phyloP scores from a whole-genome alignment of 2,329 filamentous ascomycete genomes.

The Aureobasidium sp. region DNA sequence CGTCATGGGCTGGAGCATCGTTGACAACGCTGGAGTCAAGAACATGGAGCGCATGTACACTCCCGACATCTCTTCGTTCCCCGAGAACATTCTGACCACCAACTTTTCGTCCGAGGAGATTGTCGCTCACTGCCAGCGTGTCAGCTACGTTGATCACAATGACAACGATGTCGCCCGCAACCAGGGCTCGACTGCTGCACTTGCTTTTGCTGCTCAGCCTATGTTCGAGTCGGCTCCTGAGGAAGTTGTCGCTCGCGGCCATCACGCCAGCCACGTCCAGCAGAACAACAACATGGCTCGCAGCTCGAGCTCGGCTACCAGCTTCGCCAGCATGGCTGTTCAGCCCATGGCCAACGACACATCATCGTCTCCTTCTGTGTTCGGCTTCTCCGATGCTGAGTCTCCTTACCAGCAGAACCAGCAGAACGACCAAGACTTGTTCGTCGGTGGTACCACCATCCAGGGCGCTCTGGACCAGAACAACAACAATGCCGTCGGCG shows the following conservation, averaged over 20 bases:
- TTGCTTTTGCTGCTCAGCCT: constrained; percentile 20
- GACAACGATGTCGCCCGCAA: constrained; percentile 17
- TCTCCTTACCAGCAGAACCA: neutral
- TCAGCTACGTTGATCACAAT: constrained; percentile 23
- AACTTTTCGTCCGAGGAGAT: constrained; percentile 31
- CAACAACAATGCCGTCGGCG: constrained; percentile 10
- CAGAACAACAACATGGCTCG: neutral
- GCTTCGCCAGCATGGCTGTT: neutral
- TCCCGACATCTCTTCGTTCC: constrained; percentile 19
- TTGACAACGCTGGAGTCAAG: constrained; percentile 22
- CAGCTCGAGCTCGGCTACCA: neutral
- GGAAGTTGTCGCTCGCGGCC: neutral
- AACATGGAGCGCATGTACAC: constrained; percentile 21
- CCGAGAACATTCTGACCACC: constrained; percentile 21
- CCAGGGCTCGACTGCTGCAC: constrained; percentile 17
- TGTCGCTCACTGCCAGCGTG: constrained; percentile 24
- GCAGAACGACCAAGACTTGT: neutral
- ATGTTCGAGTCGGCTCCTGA: neutral
- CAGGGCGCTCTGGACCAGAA: neutral
- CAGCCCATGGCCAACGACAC: neutral
- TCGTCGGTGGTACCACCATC: neutral
- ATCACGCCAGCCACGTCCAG: neutral
- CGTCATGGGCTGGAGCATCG: constrained; percentile 41
- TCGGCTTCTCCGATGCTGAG: neutral
- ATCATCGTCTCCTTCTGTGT: neutral